phyloP scores from a whole-genome alignment of 306 rosid species.

The Notholithocarpus densiflorus region DNA sequence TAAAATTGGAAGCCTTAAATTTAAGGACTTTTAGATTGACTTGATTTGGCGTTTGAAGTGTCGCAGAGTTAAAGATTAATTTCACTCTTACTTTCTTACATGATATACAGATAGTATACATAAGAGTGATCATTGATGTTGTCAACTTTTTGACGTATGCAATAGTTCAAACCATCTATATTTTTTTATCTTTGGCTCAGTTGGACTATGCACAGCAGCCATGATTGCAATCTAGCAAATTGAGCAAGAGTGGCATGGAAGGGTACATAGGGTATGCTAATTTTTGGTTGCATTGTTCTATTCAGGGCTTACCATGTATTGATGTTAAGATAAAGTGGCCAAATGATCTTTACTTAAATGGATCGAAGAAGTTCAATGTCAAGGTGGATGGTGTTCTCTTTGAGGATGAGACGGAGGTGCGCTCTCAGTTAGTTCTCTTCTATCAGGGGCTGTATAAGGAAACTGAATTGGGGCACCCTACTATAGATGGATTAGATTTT shows the following conservation, averaged over 20 bases:
- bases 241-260: not conserved
- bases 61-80: not conserved
- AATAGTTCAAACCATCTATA: not conserved
- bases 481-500: no score
- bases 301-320: slow-evolving; percentile 76
- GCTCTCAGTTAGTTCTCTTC: no score
- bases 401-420: no score
- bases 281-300: slow-evolving; percentile 22
- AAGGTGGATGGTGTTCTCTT: no score
- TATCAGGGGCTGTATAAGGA: no score
- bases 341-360: slow-evolving; percentile 84
- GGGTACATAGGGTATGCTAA: slow-evolving; percentile 10
- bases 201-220: not conserved
- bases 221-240: not conserved
- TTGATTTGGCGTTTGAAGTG: not conserved
- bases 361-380: slow-evolving; percentile 71
- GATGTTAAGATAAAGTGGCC: slow-evolving; percentile 98
- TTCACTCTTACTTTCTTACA: not conserved
- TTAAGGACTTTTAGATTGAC: not conserved
- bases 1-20: not conserved
- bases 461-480: no score
- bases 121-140: not conserved
- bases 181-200: not conserved
- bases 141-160: not conserved
- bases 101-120: not conserved